Evolutionary conservation across 768 basidiomycete genomes (phyloP), one percentile per base, ranked within the genome.

Genomic region (Pisolithus albus): DNA sequence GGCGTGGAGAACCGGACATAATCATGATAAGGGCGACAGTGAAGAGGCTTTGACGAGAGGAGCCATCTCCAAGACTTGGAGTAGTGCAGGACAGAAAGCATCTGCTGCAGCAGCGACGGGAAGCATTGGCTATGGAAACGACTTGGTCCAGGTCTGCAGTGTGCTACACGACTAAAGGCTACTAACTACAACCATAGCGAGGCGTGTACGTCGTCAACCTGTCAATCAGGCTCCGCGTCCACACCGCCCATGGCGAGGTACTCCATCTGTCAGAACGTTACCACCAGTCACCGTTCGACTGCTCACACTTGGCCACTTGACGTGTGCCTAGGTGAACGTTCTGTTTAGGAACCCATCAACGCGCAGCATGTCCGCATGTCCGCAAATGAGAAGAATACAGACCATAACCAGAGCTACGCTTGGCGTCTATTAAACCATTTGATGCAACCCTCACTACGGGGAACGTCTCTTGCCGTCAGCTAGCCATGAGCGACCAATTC

Each of bases 1-100:
- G 69, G 68, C 3, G 71, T 73, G 9, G 67, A 49, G 49, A 72
- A 76, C 41, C 75, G 86, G 51, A 87, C 72, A 66, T 85, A 86
- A 66, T 88, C 86, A 67, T 87, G 86, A 63, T 86, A 88, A 54
- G 51, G 32, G 52, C 66, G 60, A 59, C 52, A 37, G 56, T 64
- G 46, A 55, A 40, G 26, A 39, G 26, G 55, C 48, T 65, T 50
- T 45, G 55, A 23, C 48, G 47, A 43, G 4, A 39, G 50, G 5
- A 51, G 46, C 19, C 46, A 37, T 46, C 57, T 58, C 37, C 52
- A 50, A 44, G 50, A 44, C 51, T 61, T 64, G 54, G 51, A 48
- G n/a, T 49, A 58, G 50, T 50, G 61, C 15, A 61, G 50, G 49
- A 59, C 56, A 56, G 60, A 56, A 52, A 60, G 52, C 57, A 59